These are phyloP conservation scores for Geotrichum macrosporum DNA, from an alignment of 1,139 yeast genomes.

Conservation along the genomic window DNA sequence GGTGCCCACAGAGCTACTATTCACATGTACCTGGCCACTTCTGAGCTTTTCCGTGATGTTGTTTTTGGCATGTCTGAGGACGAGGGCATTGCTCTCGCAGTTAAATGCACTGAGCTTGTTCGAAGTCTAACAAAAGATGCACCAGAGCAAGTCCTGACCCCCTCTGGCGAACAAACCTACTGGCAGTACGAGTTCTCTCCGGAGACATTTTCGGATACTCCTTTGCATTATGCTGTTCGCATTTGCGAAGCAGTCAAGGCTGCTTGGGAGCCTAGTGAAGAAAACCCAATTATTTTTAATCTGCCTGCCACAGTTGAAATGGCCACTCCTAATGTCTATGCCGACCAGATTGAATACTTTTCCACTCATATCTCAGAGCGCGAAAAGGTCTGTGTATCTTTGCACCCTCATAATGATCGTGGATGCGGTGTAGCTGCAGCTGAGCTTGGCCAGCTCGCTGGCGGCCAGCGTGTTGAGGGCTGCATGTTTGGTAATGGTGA, in stretches of 20 bases:
- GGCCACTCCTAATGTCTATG: conserved; percentile 89
- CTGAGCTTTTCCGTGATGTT: conserved; percentile 84
- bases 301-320: conserved; percentile 98
- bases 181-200: conserved; percentile 96
- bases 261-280: conserved; percentile 86
- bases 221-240: conserved; percentile 72
- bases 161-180: conserved; percentile 60
- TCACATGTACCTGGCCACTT: conserved; percentile 88
- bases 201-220: conserved; percentile 89
- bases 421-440: conserved; percentile 99
- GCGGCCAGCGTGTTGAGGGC: conserved; percentile 97
- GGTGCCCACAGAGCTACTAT: conserved; percentile 91
- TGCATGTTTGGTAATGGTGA: conserved; percentile 97
- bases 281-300: conserved; percentile 86
- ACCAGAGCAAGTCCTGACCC: conserved; percentile 44
- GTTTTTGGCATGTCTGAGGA: conserved; percentile 82
- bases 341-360: conserved; percentile 94
- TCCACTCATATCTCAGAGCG: conserved; percentile 72
- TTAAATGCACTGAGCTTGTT: conserved; percentile 74
- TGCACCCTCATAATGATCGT: conserved; percentile 95
- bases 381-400: conserved; percentile 79
- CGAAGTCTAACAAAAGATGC: conserved; percentile 77
- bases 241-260: conserved; percentile 92
- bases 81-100: conserved; percentile 76
- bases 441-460: conserved; percentile 88